phyloP scores from a whole-genome alignment of 192 early-diverging fungal species.

The Coemansia sp. region DNA sequence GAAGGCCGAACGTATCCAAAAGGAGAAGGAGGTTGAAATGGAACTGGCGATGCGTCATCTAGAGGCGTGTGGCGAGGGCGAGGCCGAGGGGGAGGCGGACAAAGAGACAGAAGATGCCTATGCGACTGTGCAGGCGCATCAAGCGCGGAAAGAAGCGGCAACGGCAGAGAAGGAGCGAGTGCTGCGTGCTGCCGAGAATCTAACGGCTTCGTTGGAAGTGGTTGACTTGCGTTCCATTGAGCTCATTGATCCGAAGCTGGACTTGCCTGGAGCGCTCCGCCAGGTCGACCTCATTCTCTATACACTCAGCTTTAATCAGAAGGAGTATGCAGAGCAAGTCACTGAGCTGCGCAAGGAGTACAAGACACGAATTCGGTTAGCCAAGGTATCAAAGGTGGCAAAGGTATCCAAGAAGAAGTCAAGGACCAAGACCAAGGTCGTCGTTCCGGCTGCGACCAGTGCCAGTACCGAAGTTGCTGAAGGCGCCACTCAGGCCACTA shows the following conservation, averaged over 20 bases:
- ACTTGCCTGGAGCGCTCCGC: constrained; percentile 29
- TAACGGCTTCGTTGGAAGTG: constrained; percentile 10
- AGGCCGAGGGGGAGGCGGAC: constrained; percentile 6
- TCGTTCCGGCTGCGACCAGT: background rate
- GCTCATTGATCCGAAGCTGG: constrained; percentile 35
- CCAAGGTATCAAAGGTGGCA: background rate
- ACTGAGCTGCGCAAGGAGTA: constrained; percentile 9
- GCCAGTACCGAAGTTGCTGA: background rate
- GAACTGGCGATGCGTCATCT: constrained; percentile 35
- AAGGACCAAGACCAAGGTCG: constrained; percentile 13
- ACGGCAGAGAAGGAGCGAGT: constrained; percentile 7
- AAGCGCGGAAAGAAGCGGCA: background rate
- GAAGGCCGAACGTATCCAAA: background rate
- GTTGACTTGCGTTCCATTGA: constrained; percentile 29
- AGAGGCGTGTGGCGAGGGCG: constrained; percentile 15
- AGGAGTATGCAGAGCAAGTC: background rate
- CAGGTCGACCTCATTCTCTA: constrained; percentile 48
- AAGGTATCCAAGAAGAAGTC: constrained; percentile 13
- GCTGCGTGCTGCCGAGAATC: background rate
- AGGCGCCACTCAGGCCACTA: background rate
- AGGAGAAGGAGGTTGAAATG: constrained; percentile 23
- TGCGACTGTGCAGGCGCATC: background rate
- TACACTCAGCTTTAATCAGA: constrained; percentile 26
- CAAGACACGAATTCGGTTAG: background rate
- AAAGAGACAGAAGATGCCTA: background rate